Conservation (phyloP, 1,139 yeast genomes). For the Diutina sp. region DNA sequence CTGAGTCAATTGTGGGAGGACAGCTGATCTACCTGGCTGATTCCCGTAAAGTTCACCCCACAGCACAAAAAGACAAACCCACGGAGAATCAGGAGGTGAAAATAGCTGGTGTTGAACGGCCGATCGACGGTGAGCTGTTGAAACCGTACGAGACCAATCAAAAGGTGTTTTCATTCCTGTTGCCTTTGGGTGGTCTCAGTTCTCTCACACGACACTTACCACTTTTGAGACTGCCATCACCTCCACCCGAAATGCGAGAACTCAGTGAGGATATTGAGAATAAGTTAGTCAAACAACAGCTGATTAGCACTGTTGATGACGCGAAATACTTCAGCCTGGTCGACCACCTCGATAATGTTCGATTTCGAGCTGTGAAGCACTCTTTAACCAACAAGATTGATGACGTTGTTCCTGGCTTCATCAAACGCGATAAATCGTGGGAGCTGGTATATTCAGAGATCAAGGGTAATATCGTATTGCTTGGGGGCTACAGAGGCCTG, state of each 20-base stretch:
- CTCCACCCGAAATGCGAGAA: conserved; percentile 19
- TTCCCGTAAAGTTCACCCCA: not conserved
- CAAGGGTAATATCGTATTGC: conserved; percentile 62
- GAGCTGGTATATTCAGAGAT: conserved; percentile 29
- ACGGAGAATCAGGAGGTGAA: not conserved
- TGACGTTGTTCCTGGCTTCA: conserved; percentile 21
- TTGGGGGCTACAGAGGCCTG: conserved; percentile 88
- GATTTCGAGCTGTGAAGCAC: conserved; percentile 56
- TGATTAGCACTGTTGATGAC: conserved; percentile 54
- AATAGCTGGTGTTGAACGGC: not conserved
- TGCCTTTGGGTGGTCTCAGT: not conserved
- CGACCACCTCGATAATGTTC: conserved; percentile 50
- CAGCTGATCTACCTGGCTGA: not conserved
- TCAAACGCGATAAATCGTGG: conserved; percentile 13
- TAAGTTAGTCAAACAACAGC: conserved; percentile 21
- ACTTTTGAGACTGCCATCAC: conserved; percentile 16
- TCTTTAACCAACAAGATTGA: conserved; percentile 41
- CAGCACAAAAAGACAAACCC: not conserved
- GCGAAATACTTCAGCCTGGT: conserved; percentile 40
- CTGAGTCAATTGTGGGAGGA: not conserved
- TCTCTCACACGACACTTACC: not conserved
- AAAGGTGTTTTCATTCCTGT: conserved; percentile 1
- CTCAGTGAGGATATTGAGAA: not conserved
- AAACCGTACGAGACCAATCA: not conserved
- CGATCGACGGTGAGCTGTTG: not conserved